Evolutionary conservation across 2,329 filamentous ascomycete genomes (phyloP), one percentile per base, ranked within the genome.

Genomic region (Fusarium devonianum): DNA sequence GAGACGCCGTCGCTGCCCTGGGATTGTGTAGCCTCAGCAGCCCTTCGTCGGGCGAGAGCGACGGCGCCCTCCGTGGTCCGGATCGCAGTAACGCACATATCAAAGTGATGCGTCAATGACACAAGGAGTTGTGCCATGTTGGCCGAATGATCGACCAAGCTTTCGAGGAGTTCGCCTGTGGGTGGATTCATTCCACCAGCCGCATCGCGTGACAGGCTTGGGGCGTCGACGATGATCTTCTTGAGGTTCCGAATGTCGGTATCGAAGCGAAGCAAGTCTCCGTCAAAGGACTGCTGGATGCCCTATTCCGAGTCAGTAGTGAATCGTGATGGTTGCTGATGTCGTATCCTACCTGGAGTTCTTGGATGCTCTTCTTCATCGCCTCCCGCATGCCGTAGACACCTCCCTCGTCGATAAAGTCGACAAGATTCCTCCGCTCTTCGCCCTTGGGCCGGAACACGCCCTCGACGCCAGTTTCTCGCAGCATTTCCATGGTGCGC

Each of bases 1-100:
- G 84, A 86, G 1, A 86, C 79, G 12, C 73, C 75, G 19, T 80
- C 79, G 33, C 59, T 62, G 44, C 61, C 67, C 48, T 72, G 80
- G 54, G 66, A 82, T 63, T 69, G 79, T 65, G 69, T 82, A 21
- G 81, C 81, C 59, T 89, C 87, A 32, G 86, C 87, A 0, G 85
- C 87, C 56, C 84, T 87, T 39, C 83, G 81, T 9, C 86, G 83
- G 5, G 87, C 88, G 34, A 86, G 77, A 5, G 85, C 87, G 10
- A 85, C 85, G 5, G 87, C 89, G 21, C 88, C 89, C 73, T 96
- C 92, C 3, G 92, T 97, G 39, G 93, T 91, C 51, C 92, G 89
- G 32, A 97, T 87, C 1, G 93, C 93, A 1, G 88, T 93, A 11
- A 96, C 90, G 70, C 93, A 97, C 58, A 96, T 84, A 70, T 97